Base-by-base conservation (phyloP, 176 grass and related monocot species). In the Metroxylon sagu region DNA sequence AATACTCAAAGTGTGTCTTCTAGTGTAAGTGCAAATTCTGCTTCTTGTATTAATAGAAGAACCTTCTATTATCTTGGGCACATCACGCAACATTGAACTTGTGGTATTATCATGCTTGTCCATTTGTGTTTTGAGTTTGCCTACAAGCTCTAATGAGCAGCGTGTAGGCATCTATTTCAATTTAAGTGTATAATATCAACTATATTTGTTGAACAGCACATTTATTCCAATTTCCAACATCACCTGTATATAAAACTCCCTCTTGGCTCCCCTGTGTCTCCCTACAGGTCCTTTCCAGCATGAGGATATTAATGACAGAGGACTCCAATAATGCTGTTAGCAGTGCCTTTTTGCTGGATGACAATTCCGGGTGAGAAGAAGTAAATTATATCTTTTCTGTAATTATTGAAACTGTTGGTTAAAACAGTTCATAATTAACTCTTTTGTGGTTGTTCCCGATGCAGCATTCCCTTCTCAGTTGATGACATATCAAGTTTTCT, bases 1-100 rank as follows among this genome's bases (percentile, higher is more conserved):
- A 91, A 97, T 51, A 80, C 74, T 60, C 74, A 91, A 83, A 88
- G 87, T 26, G 83, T 97, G n/a, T 88, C 87, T 64, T 70, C 89
- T 66, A 71, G 68, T 74, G 92, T 88, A 85, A 82, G 61, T 59
- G 63, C 5, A n/a, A 71, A 65, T 43, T 43, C 35, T 43, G 8
- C 35, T 43, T 12, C 35, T 2, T 1, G 35, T 43, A 12, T 43
- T 12, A 43, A 43, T 43, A 43, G 8, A 43, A 43, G 35, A 43
- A 12, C 35, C 35, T 43, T 43, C 8, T 43, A 6, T 30, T 30
- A 43, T 43, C 35, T 43, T 12, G 35, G 35, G 35, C 35, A 43
- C 1, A 2, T 14, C 8, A 43, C 35, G 10, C 35, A 43, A 43
- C 35, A 43, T 43, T 43, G 35, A 23, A 23, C 35, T 43, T 43